Percentiles rank a stretch among this genome's conserved stretches.
Conservation (phyloP, 2,329 filamentous ascomycete genomes). For the Escovopsis sp. region DNA sequence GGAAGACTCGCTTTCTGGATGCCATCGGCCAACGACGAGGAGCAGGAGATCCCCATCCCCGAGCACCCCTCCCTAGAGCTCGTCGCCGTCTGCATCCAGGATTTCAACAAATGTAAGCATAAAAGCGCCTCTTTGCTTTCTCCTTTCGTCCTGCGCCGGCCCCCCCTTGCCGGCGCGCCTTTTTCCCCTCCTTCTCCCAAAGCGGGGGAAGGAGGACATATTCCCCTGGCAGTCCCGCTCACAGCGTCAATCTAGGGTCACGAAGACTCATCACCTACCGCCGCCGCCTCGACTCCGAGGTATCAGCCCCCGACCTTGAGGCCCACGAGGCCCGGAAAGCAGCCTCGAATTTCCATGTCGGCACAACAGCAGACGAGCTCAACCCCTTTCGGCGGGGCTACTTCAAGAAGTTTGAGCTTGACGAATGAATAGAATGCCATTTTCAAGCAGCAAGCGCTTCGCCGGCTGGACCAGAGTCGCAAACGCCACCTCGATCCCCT, state of each 20-base stretch:
- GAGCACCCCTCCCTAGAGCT: slow-evolving; percentile 60
- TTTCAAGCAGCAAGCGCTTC: neutral
- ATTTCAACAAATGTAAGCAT: slow-evolving; percentile 72
- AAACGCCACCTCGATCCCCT: neutral
- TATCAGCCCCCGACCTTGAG: slow-evolving; percentile 29
- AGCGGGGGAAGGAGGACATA: neutral
- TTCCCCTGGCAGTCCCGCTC: neutral
- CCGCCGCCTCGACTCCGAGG: slow-evolving; percentile 44
- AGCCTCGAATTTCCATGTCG: slow-evolving; percentile 13
- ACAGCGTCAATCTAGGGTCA: no score
- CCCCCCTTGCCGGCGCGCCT: neutral
- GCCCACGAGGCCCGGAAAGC: slow-evolving; percentile 16
- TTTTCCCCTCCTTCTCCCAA: slow-evolving; percentile 3
- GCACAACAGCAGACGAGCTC: slow-evolving; percentile 40
- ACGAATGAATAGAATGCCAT: slow-evolving; percentile 1
- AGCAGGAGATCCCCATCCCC: slow-evolving; percentile 62
- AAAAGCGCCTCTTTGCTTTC: neutral
- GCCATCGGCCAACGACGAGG: slow-evolving; percentile 72
- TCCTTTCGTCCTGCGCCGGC: neutral
- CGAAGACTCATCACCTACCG: slow-evolving; percentile 77
- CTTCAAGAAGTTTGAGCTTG: slow-evolving; percentile 36
- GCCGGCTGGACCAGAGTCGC: neutral
- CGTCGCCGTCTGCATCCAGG: slow-evolving; percentile 64
- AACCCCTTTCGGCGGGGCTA: slow-evolving; percentile 46
- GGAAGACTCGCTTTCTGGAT: slow-evolving; percentile 92